Conservation (phyloP, 2,329 filamentous ascomycete genomes). For the Exophiala calicioides region DNA sequence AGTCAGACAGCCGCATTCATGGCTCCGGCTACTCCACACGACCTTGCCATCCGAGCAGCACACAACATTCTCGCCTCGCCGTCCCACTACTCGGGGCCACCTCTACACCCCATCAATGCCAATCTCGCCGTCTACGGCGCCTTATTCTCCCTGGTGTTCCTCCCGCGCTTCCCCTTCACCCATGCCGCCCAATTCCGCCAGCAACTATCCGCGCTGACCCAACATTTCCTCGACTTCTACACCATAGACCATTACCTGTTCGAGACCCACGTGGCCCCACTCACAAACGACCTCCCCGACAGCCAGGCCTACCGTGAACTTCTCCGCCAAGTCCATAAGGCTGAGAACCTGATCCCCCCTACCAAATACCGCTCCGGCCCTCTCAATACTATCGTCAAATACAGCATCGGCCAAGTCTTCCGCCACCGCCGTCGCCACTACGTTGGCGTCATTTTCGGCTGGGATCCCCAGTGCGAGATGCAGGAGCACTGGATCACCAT, state of each 20-base stretch:
- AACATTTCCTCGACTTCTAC: slow-evolving; percentile 64
- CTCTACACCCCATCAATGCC: slow-evolving; percentile 51
- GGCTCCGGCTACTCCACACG: slow-evolving; percentile 61
- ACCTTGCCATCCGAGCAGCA: slow-evolving; percentile 73
- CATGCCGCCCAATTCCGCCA: slow-evolving; percentile 58
- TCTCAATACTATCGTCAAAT: slow-evolving; percentile 52
- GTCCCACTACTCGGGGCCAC: slow-evolving; percentile 50
- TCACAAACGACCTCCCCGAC: slow-evolving; percentile 56
- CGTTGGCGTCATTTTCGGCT: slow-evolving; percentile 82
- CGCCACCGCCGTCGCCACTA: slow-evolving; percentile 78
- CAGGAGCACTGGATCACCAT: slow-evolving; percentile 65
- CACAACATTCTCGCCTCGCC: slow-evolving; percentile 79
- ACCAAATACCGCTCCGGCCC: slow-evolving; percentile 31
- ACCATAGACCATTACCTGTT: slow-evolving; percentile 73
- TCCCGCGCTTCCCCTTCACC: slow-evolving; percentile 47
- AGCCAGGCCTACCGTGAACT: slow-evolving; percentile 50
- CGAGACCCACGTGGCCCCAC: slow-evolving; percentile 65
- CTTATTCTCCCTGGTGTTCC: slow-evolving; percentile 68
- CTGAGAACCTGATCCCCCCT: slow-evolving; percentile 50
- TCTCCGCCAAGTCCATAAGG: slow-evolving; percentile 57
- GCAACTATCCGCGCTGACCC: slow-evolving; percentile 64
- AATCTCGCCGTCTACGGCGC: slow-evolving; percentile 69
- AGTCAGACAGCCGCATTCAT: slow-evolving; percentile 56
- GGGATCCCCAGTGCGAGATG: slow-evolving; percentile 65
- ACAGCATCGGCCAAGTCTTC: slow-evolving; percentile 80